Conservation (phyloP, 306 rosid species). For the Hippophae rhamnoides region DNA sequence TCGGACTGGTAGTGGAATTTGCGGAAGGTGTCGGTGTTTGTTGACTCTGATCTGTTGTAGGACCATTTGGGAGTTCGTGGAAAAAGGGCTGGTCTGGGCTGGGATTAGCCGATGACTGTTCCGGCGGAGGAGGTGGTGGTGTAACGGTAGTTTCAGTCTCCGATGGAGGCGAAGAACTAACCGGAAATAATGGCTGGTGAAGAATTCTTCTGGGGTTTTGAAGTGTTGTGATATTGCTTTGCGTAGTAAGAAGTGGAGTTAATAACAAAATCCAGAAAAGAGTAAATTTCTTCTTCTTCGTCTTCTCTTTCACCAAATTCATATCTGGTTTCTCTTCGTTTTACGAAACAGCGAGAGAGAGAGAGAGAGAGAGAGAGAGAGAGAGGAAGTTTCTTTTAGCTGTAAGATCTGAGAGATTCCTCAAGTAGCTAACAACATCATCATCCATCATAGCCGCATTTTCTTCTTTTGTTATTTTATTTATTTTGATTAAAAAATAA, state of each 20-base stretch:
- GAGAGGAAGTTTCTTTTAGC: conserved; percentile 45
- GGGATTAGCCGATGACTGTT: conserved; percentile 16
- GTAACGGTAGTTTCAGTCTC: conserved; percentile 1
- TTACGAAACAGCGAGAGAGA: not conserved
- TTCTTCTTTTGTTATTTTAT: conserved; percentile 3
- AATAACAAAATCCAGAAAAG: conserved; percentile 21
- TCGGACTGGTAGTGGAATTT: conserved; percentile 25
- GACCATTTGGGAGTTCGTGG: conserved; percentile 50
- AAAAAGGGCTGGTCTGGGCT: conserved; percentile 58
- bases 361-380: conserved; percentile 5
- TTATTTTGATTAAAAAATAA: not conserved
- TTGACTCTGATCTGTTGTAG: conserved; percentile 47
- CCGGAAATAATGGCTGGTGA: conserved; percentile 81
- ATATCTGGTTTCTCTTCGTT: conserved; percentile 22
- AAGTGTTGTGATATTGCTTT: conserved; percentile 14
- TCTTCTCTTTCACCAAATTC: conserved; percentile 22
- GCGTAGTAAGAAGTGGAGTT: conserved; percentile 14
- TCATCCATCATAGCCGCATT: conserved; percentile 26
- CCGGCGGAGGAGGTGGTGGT: conserved; percentile 36
- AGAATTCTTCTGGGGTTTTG: conserved; percentile 42
- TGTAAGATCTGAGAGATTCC: conserved; percentile 52
- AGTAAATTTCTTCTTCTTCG: conserved; percentile 28
- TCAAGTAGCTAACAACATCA: conserved; percentile 40
- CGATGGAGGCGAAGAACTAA: conserved; percentile 54
- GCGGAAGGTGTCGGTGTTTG: conserved; percentile 31